Percentiles rank a stretch among this genome's conserved stretches.
Conservation (phyloP, 208 protist species). For the Leishmania amazonensis region DNA sequence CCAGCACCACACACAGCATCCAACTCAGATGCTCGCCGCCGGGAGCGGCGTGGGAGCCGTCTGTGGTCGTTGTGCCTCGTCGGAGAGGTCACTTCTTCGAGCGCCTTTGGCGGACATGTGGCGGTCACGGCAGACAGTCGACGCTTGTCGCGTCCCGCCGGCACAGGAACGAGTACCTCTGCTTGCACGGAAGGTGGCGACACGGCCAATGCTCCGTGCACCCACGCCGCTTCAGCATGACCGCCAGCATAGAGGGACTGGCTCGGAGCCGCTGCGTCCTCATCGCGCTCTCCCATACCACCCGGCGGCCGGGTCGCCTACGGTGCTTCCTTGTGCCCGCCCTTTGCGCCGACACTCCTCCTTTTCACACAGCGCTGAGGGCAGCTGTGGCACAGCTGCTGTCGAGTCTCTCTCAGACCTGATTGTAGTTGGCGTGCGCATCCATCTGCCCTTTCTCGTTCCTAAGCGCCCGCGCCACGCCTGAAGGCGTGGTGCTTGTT, state of each 20-base stretch:
- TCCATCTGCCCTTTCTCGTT: slow-evolving; percentile 14
- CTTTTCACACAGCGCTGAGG: neutral
- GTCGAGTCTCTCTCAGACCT: slow-evolving; percentile 3
- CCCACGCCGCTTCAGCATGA: neutral
- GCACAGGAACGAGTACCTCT: neutral
- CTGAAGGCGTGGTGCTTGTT: neutral
- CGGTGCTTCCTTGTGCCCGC: neutral
- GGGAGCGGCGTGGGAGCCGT: slow-evolving; percentile 17
- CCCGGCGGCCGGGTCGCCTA: neutral
- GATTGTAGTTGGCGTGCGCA: slow-evolving; percentile 25
- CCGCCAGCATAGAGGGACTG: neutral
- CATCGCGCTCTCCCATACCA: neutral
- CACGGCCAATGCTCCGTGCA: neutral
- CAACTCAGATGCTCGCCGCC: neutral
- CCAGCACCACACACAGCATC: neutral
- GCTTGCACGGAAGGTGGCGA: neutral
- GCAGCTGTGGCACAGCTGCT: neutral
- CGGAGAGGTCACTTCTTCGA: neutral
- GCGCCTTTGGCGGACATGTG: slow-evolving; percentile 2
- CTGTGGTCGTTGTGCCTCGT: slow-evolving; percentile 8
- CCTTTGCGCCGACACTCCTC: neutral
- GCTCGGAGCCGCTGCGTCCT: neutral
- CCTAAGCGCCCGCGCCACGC: neutral
- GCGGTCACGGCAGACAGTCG: neutral
- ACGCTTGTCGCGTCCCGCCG: neutral